Evolutionary conservation across 75 land plant genomes (phyloP).

Genomic region (Pinus tabuliformis): DNA sequence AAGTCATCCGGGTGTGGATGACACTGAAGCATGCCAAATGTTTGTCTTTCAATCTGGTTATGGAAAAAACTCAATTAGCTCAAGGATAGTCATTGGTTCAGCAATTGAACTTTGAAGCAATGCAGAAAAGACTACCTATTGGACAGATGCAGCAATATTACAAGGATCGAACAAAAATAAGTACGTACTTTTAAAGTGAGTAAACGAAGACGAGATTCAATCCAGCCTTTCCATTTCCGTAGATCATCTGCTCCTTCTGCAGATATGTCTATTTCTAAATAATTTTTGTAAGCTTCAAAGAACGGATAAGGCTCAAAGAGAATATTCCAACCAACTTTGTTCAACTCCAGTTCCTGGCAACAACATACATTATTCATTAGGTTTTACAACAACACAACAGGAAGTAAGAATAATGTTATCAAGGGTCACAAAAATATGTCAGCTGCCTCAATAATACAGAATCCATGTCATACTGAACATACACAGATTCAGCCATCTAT

Average conservation of each 20-base stretch:
- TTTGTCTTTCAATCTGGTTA: constrained; percentile 76
- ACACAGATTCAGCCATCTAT: neutral
- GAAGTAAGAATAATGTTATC: neutral
- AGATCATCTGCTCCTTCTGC: constrained; percentile 80
- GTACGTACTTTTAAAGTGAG: constrained; percentile 70
- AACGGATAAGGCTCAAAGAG: constrained; percentile 80
- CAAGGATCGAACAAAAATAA: neutral
- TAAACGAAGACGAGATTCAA: constrained; percentile 84
- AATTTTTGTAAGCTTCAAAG: constrained; percentile 91
- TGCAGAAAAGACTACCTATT: neutral
- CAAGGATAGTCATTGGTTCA: neutral
- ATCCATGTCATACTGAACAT: too few relatives aligned
- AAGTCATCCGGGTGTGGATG: constrained; percentile 91
- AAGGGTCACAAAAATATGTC: too few relatives aligned
- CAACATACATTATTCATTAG: constrained; percentile 1
- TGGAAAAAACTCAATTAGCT: neutral
- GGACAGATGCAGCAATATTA: neutral
- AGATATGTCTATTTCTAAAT: constrained; percentile 78
- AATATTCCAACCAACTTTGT: constrained; percentile 57
- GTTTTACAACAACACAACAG: neutral
- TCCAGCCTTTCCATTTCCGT: constrained; percentile 96
- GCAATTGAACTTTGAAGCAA: neutral
- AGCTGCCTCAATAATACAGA: too few relatives aligned
- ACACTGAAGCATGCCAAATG: constrained; percentile 85
- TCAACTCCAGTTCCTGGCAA: constrained; percentile 66